These are phyloP conservation scores for Amanita jacksonii DNA, from an alignment of 768 basidiomycete genomes.

Conservation along the genomic window DNA sequence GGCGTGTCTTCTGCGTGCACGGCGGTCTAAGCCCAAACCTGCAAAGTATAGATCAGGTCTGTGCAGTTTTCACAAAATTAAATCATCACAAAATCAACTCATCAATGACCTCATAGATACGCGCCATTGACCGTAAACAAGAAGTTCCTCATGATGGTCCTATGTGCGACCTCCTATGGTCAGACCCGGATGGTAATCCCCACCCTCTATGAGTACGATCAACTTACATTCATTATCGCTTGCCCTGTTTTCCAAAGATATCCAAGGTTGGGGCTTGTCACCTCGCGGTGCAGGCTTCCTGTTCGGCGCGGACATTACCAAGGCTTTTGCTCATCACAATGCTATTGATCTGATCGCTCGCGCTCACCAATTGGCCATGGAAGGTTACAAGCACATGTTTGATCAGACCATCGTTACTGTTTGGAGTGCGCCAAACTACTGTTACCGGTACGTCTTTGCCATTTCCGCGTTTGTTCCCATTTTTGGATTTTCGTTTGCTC, in stretches of 20 bases:
- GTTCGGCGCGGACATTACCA: conserved; percentile 89
- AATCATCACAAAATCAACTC: not conserved
- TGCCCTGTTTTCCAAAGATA: conserved; percentile 40
- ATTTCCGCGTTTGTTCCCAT: conserved; percentile 1
- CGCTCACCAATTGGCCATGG: conserved; percentile 97
- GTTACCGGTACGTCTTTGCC: conserved; percentile 66
- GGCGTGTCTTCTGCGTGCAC: conserved; percentile 94
- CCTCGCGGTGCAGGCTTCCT: conserved; percentile 96
- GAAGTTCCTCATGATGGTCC: conserved; percentile 98
- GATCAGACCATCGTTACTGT: conserved; percentile 93
- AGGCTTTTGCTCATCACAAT: conserved; percentile 84
- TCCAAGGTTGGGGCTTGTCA: conserved; percentile 91
- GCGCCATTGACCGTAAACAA: conserved; percentile 90
- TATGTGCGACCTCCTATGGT: conserved; percentile 99
- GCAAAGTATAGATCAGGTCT: conserved; percentile 85
- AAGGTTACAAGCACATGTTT: conserved; percentile 97
- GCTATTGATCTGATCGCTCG: conserved; percentile 91
- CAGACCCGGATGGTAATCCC: conserved; percentile 84
- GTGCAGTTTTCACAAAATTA: no score
- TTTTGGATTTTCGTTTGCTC: conserved; percentile 8
- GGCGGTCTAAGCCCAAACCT: conserved; percentile 91
- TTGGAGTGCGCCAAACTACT: conserved; percentile 98
- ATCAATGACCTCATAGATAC: conserved; percentile 47
- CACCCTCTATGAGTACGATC: conserved; percentile 1
- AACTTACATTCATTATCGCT: not conserved